Base-by-base conservation (phyloP, 495 filamentous ascomycete genomes). In the Hypomontagnella submonticulosa region DNA sequence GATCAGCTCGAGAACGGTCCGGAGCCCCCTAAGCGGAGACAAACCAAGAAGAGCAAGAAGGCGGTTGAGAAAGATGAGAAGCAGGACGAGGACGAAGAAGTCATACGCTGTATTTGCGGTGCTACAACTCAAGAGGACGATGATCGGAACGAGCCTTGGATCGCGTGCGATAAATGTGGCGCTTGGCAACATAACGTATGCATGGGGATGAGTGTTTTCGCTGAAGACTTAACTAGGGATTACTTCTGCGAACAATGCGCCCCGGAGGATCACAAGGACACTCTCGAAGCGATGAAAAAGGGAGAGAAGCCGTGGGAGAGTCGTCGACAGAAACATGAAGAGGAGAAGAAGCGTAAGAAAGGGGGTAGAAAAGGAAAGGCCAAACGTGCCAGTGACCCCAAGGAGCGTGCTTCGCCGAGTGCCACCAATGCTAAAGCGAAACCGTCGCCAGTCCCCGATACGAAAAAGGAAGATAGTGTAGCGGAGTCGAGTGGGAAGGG, bases 131-230 rank as follows among this genome's bases (percentile, higher is more conserved):
- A 96, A 66, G 90, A 93, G 61, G 88, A 89, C 62, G 91, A 90
- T 67, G 87, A 91, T 60, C 88, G 91, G 46, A 85, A 88, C 34
- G 87, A 92, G 69, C 93, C 96, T 74, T 88, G 87, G 86, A 96
- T 98, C 70, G 89, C 90, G 68, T 99, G 95, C 77, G 95, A 99
- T 70, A 84, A 81, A 33, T 99, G 95, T 71, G 85, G 86, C 23
- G 92, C 89, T 44, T 99, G 95, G 95, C 95, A 99, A 75, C 95
- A 99, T 73, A 96, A 96, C 70, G 87, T 93, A 65, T 99, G 95
- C 74, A 92, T 99, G 86, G 92, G 91, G 23, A 82, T 97, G 61
- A 87, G 87, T 58, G 88, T 92, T 63, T 88, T 87, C 57, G 85
- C 90, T 12, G 87, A 91, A 34, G 85, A 90, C 61, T 78, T 92